Evolutionary conservation across 345 rosid genomes (phyloP).

Genomic region (Bretschneidera sinensis): DNA sequence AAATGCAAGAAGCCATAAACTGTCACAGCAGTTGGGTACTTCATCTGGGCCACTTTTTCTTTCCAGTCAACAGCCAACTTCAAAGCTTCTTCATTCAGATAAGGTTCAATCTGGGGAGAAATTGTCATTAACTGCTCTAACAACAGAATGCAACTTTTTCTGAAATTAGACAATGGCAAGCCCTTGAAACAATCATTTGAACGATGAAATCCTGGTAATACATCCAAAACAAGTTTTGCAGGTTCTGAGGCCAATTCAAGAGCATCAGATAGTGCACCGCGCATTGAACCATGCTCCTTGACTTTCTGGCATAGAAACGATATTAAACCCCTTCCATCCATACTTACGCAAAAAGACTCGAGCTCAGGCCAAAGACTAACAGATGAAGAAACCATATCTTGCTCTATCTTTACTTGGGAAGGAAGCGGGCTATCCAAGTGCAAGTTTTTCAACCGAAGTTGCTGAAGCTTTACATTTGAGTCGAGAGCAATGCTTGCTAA

Average conservation of each 20-base stretch:
- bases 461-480: not conserved
- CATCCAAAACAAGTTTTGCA: slow-evolving; percentile 29
- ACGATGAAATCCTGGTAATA: slow-evolving; percentile 8
- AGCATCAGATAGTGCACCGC: slow-evolving; percentile 9
- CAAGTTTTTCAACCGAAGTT: not conserved
- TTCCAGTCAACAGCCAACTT: slow-evolving; percentile 33
- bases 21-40: not conserved
- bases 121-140: not conserved
- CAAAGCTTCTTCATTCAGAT: slow-evolving; percentile 15
- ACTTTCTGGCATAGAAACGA: slow-evolving; percentile 15
- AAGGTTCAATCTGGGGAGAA: not conserved
- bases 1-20: slow-evolving; percentile 27
- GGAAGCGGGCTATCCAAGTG: not conserved
- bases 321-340: not conserved
- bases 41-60: slow-evolving; percentile 16
- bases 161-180: not conserved
- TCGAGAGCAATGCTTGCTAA: not conserved
- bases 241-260: slow-evolving; percentile 29
- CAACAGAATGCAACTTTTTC: not conserved
- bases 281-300: slow-evolving; percentile 10
- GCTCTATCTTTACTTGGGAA: not conserved
- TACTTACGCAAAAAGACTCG: not conserved
- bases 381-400: not conserved
- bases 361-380: not conserved
- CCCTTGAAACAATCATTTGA: not conserved